Base-by-base conservation (phyloP, 305 asterid species). In the Plantago rigida region DNA sequence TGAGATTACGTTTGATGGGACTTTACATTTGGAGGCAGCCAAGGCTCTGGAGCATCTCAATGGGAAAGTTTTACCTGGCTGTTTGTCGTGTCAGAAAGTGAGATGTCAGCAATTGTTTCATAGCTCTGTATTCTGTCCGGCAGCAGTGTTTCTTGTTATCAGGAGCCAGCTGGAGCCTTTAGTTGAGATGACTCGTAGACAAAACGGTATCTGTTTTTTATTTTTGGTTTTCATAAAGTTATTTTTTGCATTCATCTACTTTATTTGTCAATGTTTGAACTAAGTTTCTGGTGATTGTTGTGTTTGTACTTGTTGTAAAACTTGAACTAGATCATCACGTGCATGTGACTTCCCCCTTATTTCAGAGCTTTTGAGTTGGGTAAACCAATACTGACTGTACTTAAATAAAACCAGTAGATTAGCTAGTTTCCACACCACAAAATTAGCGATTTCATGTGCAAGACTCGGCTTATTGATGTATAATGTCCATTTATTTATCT, bases 11-110 rank as follows among this genome's bases (percentile, higher is more conserved):
- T 88, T 92, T 70, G 94, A 92, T 69, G 94, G 89, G 55, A 81
- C 76, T 73, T 76, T 88, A 59, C 94, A 86, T 76, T 76, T 83
- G 79, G 96, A 86, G 78, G 99, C 95, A 24, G 99, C 96, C 22
- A 79, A 64, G 77, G 95, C 96, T 31, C 76, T 92, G 74, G 95
- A 92, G 71, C 84, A 83, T 31, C 72, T 92, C 26, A 70, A 81
- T 19, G 96, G 95, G 59, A 83, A 77, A 75, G 93, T 74, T 49
- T 74, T 92, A 57, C 89, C 85, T 44, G 94, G 96, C 60, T 82
- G 84, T 76, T 71, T 60, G 24, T 3, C 71, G 0, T 92, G 99
- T 96, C 99, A 92, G 85, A 92, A 83, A 78, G 77, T 92, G 77
- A 71, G 65, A 47, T 88, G 96, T 65, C 81, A 77, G 51, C 85